These are phyloP conservation scores for Grosmannia clavigera DNA, from an alignment of 2,329 filamentous ascomycete genomes.

Conservation along the genomic window DNA sequence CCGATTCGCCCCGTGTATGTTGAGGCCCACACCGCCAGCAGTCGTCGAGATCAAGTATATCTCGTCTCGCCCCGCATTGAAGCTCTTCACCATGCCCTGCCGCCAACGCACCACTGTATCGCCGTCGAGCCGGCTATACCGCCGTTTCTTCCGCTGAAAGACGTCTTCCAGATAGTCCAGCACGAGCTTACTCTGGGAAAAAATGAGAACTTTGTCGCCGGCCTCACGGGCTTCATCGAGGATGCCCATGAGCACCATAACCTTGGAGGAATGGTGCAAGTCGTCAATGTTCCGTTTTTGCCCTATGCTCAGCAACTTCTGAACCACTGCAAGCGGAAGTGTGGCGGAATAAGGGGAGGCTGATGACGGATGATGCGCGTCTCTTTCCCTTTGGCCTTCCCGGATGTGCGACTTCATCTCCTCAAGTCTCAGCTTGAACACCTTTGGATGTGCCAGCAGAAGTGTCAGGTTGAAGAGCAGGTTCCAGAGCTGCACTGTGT, in stretches of 20 bases:
- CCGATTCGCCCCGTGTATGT: constrained; percentile 72
- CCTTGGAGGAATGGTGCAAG: constrained; percentile 52
- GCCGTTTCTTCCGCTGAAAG: constrained; percentile 35
- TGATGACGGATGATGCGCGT: not conserved
- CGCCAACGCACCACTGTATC: constrained; percentile 41
- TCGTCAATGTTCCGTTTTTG: constrained; percentile 28
- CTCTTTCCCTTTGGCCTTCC: not conserved
- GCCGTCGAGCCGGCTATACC: constrained; percentile 55
- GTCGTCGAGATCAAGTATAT: constrained; percentile 74
- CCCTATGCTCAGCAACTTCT: constrained; percentile 23
- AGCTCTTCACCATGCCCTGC: constrained; percentile 51
- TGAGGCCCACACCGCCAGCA: constrained; percentile 73
- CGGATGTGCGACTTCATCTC: constrained; percentile 10
- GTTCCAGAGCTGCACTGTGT: constrained; percentile 17
- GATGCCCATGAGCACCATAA: constrained; percentile 54
- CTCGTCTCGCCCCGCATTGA: constrained; percentile 46
- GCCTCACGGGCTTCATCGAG: constrained; percentile 47
- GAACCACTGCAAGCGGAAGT: constrained; percentile 19
- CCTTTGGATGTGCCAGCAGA: constrained; percentile 40
- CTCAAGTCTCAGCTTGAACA: constrained; percentile 27
- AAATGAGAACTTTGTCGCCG: constrained; percentile 68
- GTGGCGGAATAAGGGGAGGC: not conserved
- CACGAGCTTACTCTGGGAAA: constrained; percentile 59
- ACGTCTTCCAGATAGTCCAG: constrained; percentile 55
- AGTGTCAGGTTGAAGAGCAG: constrained; percentile 32